A percentile compares a stretch with the other conserved stretches of the same genome.
Evolutionary conservation across 2,329 filamentous ascomycete genomes (phyloP).

Genomic region (Trichoderma sp.): DNA sequence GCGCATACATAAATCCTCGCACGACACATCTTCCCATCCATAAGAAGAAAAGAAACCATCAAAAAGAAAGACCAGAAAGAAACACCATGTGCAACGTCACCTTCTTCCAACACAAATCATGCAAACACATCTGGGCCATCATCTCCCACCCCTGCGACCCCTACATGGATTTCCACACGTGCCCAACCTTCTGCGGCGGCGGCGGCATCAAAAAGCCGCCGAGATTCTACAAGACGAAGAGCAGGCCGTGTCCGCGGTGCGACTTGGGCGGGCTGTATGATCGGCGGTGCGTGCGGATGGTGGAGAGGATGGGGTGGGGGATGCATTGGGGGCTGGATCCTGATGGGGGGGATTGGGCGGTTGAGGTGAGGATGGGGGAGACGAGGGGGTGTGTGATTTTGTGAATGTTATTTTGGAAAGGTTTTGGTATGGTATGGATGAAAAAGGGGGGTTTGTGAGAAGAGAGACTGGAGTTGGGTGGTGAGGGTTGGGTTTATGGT

Average conservation of each 20-base stretch:
- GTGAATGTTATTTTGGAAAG: slow-evolving; percentile 7
- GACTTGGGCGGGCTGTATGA: slow-evolving; percentile 44
- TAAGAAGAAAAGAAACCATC: not conserved
- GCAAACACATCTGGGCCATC: slow-evolving; percentile 53
- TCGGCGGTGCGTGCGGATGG: slow-evolving; percentile 46
- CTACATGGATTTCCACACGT: slow-evolving; percentile 50
- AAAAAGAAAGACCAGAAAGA: not conserved
- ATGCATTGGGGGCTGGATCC: slow-evolving; percentile 50
- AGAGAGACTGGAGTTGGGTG: not conserved
- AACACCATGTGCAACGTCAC: slow-evolving; percentile 45
- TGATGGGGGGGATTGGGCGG: slow-evolving; percentile 37
- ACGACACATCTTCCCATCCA: not conserved
- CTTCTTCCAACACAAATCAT: slow-evolving; percentile 48
- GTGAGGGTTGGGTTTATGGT: not conserved
- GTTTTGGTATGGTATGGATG: no score
- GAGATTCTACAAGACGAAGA: slow-evolving; percentile 36
- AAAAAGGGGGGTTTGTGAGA: not conserved
- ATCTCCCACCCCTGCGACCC: slow-evolving; percentile 48
- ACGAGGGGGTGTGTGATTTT: slow-evolving; percentile 32
- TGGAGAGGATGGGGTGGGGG: slow-evolving; percentile 43
- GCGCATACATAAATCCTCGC: not conserved
- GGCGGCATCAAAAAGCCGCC: slow-evolving; percentile 38
- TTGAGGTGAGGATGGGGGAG: slow-evolving; percentile 33
- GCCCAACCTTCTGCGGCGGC: slow-evolving; percentile 42
- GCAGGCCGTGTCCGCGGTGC: slow-evolving; percentile 44